Evolutionary conservation across 805 yeast genomes (phyloP).

Genomic region (Suhomyces emberorum): DNA sequence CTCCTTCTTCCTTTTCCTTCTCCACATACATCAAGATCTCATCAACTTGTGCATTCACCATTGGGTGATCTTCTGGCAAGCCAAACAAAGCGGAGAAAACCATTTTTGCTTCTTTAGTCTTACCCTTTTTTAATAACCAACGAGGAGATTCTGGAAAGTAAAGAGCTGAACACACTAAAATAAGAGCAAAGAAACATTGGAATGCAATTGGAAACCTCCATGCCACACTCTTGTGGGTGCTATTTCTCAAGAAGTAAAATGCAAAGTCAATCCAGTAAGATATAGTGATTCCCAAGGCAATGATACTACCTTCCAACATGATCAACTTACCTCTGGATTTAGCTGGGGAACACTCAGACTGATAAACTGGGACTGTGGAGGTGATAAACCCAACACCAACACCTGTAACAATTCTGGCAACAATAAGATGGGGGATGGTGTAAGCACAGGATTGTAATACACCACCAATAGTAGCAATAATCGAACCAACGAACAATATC

Average conservation of each 20-base stretch:
- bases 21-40: constrained; percentile 15
- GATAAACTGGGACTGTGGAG: constrained; percentile 36
- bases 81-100: constrained; percentile 8
- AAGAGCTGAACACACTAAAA: constrained; percentile 12
- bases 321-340: constrained; percentile 27
- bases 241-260: constrained; percentile 20
- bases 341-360: constrained; percentile 35
- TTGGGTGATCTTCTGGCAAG: constrained; percentile 8
- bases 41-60: constrained; percentile 14
- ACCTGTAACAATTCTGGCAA: constrained; percentile 32
- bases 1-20: constrained; percentile 16
- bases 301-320: constrained; percentile 29
- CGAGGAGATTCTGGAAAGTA: constrained; percentile 45
- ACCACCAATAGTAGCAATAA: constrained; percentile 21
- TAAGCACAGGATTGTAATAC: constrained; percentile 21
- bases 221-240: constrained; percentile 18
- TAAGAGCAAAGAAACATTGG: constrained; percentile 22
- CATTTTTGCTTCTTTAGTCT: constrained; percentile 25
- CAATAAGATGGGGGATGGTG: constrained; percentile 24
- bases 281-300: constrained; percentile 25
- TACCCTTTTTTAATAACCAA: constrained; percentile 33
- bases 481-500: constrained; percentile 17
- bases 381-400: constrained; percentile 34
- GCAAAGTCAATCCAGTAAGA: constrained; percentile 37
- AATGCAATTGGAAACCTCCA: constrained; percentile 37